Conservation (phyloP, 768 basidiomycete genomes). For the Lactarius hengduanensis region DNA sequence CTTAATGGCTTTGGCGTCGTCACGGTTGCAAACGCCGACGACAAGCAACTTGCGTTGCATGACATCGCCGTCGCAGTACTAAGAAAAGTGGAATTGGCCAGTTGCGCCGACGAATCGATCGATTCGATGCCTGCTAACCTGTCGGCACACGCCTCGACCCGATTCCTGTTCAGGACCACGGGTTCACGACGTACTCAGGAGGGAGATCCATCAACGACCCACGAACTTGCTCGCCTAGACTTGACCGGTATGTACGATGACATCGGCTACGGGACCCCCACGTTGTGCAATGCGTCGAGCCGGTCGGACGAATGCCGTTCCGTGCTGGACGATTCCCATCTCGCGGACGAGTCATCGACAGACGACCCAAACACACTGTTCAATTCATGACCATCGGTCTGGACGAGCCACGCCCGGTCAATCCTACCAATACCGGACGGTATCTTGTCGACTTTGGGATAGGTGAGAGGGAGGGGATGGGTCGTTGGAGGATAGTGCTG, state of each 20-base stretch:
- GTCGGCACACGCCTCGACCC: background rate
- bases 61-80: background rate
- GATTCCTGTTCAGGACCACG: background rate
- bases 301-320: conserved; percentile 10
- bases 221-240: background rate
- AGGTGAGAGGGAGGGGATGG: background rate
- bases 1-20: conserved; percentile 39
- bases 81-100: background rate
- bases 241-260: conserved; percentile 13
- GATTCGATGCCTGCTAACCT: background rate
- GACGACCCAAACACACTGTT: conserved; percentile 8
- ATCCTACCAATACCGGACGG: background rate
- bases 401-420: background rate
- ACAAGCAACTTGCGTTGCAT: background rate
- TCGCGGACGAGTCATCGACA: conserved; percentile 5
- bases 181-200: background rate
- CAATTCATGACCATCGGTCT: background rate
- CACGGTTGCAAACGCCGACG: conserved; percentile 30
- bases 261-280: conserved; percentile 5
- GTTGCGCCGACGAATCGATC: background rate
- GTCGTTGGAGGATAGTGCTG: conserved; percentile 4
- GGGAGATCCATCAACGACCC: background rate
- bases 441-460: background rate
- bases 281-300: conserved; percentile 14
- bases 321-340: conserved; percentile 12